phyloP scores from a whole-genome alignment of 2,329 filamentous ascomycete genomes.

The Scopulariopsis brevicaulis region DNA sequence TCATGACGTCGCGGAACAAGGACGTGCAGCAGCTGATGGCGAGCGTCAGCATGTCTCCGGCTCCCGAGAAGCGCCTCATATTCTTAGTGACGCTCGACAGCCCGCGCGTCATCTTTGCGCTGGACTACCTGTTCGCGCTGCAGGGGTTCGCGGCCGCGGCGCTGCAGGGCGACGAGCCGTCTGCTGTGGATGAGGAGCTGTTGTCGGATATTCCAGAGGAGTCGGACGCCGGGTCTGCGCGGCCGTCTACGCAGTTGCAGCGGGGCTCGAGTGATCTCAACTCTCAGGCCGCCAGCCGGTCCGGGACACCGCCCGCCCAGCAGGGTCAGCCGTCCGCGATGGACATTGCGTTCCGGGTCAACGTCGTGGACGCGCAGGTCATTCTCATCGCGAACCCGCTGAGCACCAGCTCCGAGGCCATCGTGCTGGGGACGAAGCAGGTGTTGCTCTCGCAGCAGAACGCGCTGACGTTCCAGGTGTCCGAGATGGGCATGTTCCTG shows the following conservation, averaged over 20 bases:
- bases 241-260: constrained; percentile 13
- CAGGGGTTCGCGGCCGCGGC: constrained; percentile 72
- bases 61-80: constrained; percentile 66
- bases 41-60: constrained; percentile 83
- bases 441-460: constrained; percentile 89
- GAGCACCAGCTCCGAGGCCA: constrained; percentile 82
- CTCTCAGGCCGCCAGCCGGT: not conserved
- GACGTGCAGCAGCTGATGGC: constrained; percentile 98
- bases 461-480: constrained; percentile 84
- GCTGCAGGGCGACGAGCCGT: constrained; percentile 43
- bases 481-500: constrained; percentile 93
- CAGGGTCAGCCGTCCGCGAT: constrained; percentile 29
- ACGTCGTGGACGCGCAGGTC: constrained; percentile 90
- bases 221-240: constrained; percentile 43
- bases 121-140: constrained; percentile 90
- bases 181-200: constrained; percentile 40
- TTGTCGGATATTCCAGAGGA: constrained; percentile 45
- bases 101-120: constrained; percentile 83
- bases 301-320: not conserved
- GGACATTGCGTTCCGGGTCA: constrained; percentile 78
- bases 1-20: constrained; percentile 95
- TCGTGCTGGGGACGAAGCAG: constrained; percentile 90
- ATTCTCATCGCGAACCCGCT: constrained; percentile 93
- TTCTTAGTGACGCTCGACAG: constrained; percentile 92
- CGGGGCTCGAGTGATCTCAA: not conserved